A percentile compares a stretch with the other conserved stretches of the same genome.
These are phyloP conservation scores for Suhomyces xylopsoci DNA, from an alignment of 805 yeast genomes.

Conservation along the genomic window DNA sequence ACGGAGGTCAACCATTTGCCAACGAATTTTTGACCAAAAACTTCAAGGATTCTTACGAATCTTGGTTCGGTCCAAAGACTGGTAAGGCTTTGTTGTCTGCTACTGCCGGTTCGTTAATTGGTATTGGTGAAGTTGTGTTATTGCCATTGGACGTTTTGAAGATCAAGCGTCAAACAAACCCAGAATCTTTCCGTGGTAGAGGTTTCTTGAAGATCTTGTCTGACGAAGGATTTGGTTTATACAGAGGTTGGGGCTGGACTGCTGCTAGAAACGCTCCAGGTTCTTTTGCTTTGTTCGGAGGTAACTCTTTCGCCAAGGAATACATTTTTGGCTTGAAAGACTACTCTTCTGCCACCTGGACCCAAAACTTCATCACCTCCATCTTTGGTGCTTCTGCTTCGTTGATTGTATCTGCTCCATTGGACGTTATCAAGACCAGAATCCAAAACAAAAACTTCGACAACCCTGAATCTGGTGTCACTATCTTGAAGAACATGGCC, in stretches of 20 bases:
- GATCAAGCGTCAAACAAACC: constrained; percentile 98
- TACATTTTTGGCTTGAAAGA: constrained; percentile 83
- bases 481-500: constrained; percentile 87
- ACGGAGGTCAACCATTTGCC: constrained; percentile 99
- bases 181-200: constrained; percentile 99
- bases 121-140: constrained; percentile 95
- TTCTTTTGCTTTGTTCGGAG: constrained; percentile 95
- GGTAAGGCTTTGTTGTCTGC: constrained; percentile 98
- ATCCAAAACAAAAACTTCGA: constrained; percentile 96
- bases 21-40: constrained; percentile 83
- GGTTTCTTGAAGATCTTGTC: constrained; percentile 81
- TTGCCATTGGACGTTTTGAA: constrained; percentile 94
- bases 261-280: constrained; percentile 99
- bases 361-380: constrained; percentile 91
- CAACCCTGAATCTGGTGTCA: constrained; percentile 90
- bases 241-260: constrained; percentile 99
- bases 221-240: constrained; percentile 92
- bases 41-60: constrained; percentile 68
- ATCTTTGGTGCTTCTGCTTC: constrained; percentile 97
- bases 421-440: constrained; percentile 97
- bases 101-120: constrained; percentile 94
- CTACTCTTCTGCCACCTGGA: constrained; percentile 90
- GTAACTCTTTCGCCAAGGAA: constrained; percentile 98
- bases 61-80: constrained; percentile 82
- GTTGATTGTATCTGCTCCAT: constrained; percentile 92